Base-by-base conservation (phyloP, 129 eudicot genomes). In the Tanacetum coccineum region DNA sequence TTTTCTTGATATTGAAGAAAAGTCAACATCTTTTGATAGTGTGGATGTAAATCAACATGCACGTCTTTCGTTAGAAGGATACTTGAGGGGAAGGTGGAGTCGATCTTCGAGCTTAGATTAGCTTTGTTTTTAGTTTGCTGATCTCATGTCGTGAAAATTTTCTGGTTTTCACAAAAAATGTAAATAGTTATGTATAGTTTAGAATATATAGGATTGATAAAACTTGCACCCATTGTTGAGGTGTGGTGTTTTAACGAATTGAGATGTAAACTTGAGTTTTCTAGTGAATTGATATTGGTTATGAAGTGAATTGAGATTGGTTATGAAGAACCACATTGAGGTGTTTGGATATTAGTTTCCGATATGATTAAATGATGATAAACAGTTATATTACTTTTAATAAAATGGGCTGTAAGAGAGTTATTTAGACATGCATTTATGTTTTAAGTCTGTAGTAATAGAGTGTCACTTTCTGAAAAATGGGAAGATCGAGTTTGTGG, bases 1-100 rank as follows among this genome's bases (percentile, higher is more conserved):
- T 18, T 84, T 86, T 46, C 82, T 80, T 64, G 98, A 84, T 52
- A 73, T 82, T 13, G 87, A 84, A 11, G 90, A 87, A 3, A 81
- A 74, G 53, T 78, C 82, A 6, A 49, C 75, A 9, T 84, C 85
- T 3, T 86, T 89, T 64, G 82, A 90, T 78, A 83, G 87, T 64
- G 48, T 39, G 50, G 66, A 60, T 30, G 66, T 60, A 30, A 60
- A 60, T 14, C 66, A 60, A 60, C 66, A 60, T 15, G 7, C 66
- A 0, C 80, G 86, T 48, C 77, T 75, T 47, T 80, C 90, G 6
- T 72, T 77, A 20, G 93, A 86, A 70, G 96, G 79, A 45, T 89
- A 87, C 64, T 61, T 94, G 74, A 84, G 67, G 82, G 86, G 85
- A 74, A 84, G 93, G 66, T 79, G 92, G 83, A 88, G 86, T 54